phyloP scores from a whole-genome alignment of 1,284 basidiomycete genomes.

The Phlebopus sp. region DNA sequence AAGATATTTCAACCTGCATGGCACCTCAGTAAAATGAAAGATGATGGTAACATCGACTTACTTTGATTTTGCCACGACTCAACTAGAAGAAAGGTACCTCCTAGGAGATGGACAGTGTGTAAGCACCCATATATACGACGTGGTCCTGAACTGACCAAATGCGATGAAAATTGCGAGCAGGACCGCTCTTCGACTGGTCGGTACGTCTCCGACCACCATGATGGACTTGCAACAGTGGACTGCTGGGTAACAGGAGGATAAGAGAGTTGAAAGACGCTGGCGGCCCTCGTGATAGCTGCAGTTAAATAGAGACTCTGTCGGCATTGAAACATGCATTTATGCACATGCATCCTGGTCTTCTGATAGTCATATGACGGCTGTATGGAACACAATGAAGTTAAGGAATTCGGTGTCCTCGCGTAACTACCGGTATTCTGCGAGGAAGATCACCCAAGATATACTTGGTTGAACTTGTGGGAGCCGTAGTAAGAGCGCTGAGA shows the following conservation, averaged over 20 bases:
- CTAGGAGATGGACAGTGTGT: constrained; percentile 1
- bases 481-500: no score
- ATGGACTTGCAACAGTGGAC: background rate
- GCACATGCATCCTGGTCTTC: background rate
- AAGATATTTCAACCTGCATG: background rate
- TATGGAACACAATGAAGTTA: background rate
- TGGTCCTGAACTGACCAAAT: constrained; percentile 33
- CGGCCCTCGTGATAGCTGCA: background rate
- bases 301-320: constrained; percentile 13
- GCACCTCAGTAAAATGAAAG: no score
- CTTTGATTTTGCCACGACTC: background rate
- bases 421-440: background rate
- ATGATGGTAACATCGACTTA: background rate
- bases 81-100: constrained; percentile 10
- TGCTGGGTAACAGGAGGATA: constrained; percentile 1
- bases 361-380: constrained; percentile 18
- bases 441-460: no score
- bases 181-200: constrained; percentile 58
- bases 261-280: background rate
- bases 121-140: constrained; percentile 17
- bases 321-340: background rate
- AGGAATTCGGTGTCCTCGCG: background rate
- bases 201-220: constrained; percentile 38
- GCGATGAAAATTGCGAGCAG: constrained; percentile 60
- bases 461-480: no score